Conservation (phyloP, 2,329 filamentous ascomycete genomes). For the Diaporthe sp. region DNA sequence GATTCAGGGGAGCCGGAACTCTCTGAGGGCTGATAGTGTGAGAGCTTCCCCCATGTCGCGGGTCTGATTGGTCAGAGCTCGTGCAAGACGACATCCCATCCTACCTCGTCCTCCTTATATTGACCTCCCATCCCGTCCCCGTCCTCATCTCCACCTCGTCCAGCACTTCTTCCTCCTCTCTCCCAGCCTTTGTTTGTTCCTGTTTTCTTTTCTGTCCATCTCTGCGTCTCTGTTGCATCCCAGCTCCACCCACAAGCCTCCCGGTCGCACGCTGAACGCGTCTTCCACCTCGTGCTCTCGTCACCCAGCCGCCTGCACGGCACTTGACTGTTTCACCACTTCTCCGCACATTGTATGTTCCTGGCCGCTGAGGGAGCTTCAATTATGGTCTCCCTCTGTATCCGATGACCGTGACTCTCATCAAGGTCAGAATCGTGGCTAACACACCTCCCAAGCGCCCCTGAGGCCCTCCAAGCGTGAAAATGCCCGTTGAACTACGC, state of each 20-base stretch:
- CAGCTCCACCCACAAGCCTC: slow-evolving; percentile 18
- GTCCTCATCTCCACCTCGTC: slow-evolving; percentile 39
- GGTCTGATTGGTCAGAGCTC: slow-evolving; percentile 48
- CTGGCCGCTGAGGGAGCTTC: background rate
- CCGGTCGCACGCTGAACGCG: slow-evolving; percentile 31
- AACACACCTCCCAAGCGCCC: slow-evolving; percentile 17
- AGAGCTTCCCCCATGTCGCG: slow-evolving; percentile 43
- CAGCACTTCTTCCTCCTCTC: slow-evolving; percentile 40
- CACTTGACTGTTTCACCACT: slow-evolving; percentile 34
- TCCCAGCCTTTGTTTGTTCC: slow-evolving; percentile 38
- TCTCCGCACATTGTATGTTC: slow-evolving; percentile 36
- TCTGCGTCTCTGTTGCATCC: slow-evolving; percentile 6
- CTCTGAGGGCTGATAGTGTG: slow-evolving; percentile 35
- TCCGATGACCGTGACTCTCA: background rate
- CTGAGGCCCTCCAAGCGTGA: slow-evolving; percentile 37
- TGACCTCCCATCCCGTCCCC: slow-evolving; percentile 46
- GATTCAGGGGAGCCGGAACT: slow-evolving; percentile 32
- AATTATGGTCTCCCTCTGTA: background rate
- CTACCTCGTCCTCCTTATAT: slow-evolving; percentile 37
- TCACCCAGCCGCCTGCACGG: slow-evolving; percentile 31
- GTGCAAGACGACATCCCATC: slow-evolving; percentile 43
- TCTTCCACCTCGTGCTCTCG: slow-evolving; percentile 29
- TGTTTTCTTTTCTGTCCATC: slow-evolving; percentile 27
- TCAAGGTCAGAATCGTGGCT: slow-evolving; percentile 1
- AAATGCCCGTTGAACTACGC: slow-evolving; percentile 71